Evolutionary conservation across 2,329 filamentous ascomycete genomes (phyloP).

Genomic region (Trichoderma koningii): DNA sequence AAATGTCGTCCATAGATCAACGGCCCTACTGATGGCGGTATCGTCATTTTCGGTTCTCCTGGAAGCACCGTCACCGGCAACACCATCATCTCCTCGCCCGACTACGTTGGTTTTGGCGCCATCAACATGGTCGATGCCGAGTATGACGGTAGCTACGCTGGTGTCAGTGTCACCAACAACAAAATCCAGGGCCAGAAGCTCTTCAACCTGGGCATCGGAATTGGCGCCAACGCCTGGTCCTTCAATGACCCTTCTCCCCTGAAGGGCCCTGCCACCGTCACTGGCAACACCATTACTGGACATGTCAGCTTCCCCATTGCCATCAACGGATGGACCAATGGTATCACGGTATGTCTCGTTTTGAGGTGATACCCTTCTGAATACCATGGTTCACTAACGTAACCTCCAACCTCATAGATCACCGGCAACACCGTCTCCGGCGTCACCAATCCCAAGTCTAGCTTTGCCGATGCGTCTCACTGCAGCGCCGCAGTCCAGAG

Average conservation of each 20-base stretch:
- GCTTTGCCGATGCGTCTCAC: constrained; percentile 31
- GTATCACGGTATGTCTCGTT: constrained; percentile 27
- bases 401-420: neutral
- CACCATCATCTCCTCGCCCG: constrained; percentile 32
- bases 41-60: constrained; percentile 35
- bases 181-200: constrained; percentile 31
- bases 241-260: constrained; percentile 30
- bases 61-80: constrained; percentile 32
- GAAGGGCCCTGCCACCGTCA: constrained; percentile 30
- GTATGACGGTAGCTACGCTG: constrained; percentile 33
- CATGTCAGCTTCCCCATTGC: constrained; percentile 34
- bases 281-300: constrained; percentile 32
- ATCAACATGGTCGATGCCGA: constrained; percentile 35
- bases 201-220: constrained; percentile 34
- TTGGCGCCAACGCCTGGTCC: constrained; percentile 34
- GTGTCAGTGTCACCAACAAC: constrained; percentile 33
- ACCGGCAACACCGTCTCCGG: constrained; percentile 33
- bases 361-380: neutral
- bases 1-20: constrained; percentile 28
- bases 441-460: constrained; percentile 30
- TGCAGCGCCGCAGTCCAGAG: constrained; percentile 30
- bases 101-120: constrained; percentile 33
- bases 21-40: constrained; percentile 34
- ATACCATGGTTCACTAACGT: neutral
- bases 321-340: constrained; percentile 34